These are phyloP conservation scores for Carex kokanica DNA, from an alignment of 176 grass and related monocot species.

Conservation along the genomic window DNA sequence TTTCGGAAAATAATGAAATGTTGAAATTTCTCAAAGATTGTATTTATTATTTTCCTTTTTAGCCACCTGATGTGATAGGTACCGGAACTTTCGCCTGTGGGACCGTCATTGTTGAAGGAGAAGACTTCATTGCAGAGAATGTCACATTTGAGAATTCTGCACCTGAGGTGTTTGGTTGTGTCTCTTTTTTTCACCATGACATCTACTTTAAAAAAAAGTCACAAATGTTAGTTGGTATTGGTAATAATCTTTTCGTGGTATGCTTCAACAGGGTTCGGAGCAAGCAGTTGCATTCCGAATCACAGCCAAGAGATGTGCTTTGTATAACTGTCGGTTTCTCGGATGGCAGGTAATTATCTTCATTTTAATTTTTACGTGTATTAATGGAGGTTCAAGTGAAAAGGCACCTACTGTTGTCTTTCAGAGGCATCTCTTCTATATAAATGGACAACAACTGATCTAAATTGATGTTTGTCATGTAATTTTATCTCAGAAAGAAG, in stretches of 20 bases:
- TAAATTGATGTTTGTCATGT: background rate
- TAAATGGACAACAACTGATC: background rate
- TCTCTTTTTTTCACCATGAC: background rate
- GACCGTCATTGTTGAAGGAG: conserved; percentile 71
- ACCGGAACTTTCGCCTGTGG: conserved; percentile 92
- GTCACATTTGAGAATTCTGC: conserved; percentile 93
- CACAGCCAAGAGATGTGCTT: conserved; percentile 87
- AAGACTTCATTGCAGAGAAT: conserved; percentile 94
- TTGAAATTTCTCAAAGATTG: background rate
- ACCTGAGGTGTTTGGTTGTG: conserved; percentile 55
- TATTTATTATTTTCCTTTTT: conserved; percentile 8
- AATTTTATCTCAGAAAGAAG: no score
- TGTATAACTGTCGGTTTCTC: conserved; percentile 85
- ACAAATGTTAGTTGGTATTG: background rate
- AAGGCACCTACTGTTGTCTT: background rate
- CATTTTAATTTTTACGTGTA: background rate
- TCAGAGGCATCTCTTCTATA: background rate
- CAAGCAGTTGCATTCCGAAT: conserved; percentile 83
- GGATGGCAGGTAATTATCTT: conserved; percentile 66
- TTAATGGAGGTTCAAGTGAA: background rate
- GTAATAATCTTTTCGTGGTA: conserved; percentile 8
- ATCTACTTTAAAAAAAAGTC: background rate
- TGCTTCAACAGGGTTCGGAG: conserved; percentile 62
- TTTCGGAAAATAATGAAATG: background rate
- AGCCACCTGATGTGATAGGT: conserved; percentile 84